These are phyloP conservation scores for Epichloe gansuensis DNA, from an alignment of 2,329 filamentous ascomycete genomes.

Conservation along the genomic window DNA sequence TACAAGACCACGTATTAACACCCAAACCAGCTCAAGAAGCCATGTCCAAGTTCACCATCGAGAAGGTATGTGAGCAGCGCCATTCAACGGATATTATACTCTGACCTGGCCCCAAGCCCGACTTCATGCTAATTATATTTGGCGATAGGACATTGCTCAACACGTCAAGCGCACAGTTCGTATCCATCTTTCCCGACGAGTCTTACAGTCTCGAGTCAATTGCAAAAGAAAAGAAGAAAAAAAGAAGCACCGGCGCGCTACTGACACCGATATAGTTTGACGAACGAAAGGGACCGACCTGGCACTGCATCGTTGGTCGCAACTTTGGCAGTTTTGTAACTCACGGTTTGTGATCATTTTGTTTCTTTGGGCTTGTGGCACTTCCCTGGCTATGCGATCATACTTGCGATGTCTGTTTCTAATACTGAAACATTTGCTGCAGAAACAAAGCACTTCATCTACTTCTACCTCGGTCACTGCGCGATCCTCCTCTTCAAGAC, in stretches of 20 bases:
- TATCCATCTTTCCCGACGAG: slow-evolving; percentile 3
- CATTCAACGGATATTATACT: background rate
- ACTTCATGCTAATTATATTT: slow-evolving; percentile 10
- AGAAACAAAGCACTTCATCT: slow-evolving; percentile 99
- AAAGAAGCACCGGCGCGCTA: background rate
- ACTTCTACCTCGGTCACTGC: slow-evolving; percentile 98
- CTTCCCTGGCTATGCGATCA: background rate
- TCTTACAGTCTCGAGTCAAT: background rate
- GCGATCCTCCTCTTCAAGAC: slow-evolving; percentile 99
- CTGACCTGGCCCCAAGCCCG: background rate
- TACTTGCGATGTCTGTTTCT: background rate
- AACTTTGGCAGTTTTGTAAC: slow-evolving; percentile 99
- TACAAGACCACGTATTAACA: background rate
- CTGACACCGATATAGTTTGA: slow-evolving; percentile 56
- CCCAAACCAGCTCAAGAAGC: slow-evolving; percentile 41
- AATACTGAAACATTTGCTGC: slow-evolving; percentile 8
- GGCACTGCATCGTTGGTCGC: slow-evolving; percentile 96
- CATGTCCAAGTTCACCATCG: slow-evolving; percentile 49
- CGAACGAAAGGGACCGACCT: slow-evolving; percentile 90
- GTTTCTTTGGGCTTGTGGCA: background rate
- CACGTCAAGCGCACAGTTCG: slow-evolving; percentile 86
- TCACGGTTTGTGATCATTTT: slow-evolving; percentile 52
- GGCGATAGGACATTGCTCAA: slow-evolving; percentile 72
- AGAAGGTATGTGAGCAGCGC: slow-evolving; percentile 33
- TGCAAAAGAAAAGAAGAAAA: background rate